A percentile compares a stretch with the other conserved stretches of the same genome.
Evolutionary conservation across 2,329 filamentous ascomycete genomes (phyloP).

Genomic region (Aspergillus brunneoviolaceus): DNA sequence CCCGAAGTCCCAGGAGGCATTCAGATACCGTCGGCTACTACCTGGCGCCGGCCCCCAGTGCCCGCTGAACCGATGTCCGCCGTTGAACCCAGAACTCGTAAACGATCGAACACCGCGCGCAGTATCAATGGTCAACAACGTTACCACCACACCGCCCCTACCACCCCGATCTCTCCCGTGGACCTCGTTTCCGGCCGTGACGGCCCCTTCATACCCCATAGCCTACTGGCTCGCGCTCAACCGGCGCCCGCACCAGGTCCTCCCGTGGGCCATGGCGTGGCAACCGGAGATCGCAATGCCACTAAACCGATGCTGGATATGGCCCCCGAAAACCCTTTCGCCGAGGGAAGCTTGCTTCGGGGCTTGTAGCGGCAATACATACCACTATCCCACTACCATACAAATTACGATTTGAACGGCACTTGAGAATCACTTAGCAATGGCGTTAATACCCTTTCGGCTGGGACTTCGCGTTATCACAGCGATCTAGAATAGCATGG

Average conservation of each 20-base stretch:
- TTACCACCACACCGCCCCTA: constrained; percentile 8
- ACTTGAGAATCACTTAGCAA: neutral
- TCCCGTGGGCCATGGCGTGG: constrained; percentile 38
- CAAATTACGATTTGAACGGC: neutral
- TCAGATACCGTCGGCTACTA: constrained; percentile 38
- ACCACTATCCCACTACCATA: neutral
- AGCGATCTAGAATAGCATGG: neutral
- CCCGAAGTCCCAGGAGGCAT: constrained; percentile 37
- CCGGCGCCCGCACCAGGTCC: constrained; percentile 17
- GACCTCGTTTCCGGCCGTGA: constrained; percentile 14
- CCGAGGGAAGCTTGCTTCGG: constrained; percentile 47
- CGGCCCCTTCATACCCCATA: constrained; percentile 36
- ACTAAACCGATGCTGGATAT: constrained; percentile 47
- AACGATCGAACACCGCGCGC: constrained; percentile 38
- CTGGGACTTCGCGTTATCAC: neutral
- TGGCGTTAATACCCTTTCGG: neutral
- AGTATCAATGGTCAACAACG: constrained; percentile 24
- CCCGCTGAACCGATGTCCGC: constrained; percentile 16
- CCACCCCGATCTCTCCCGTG: constrained; percentile 15
- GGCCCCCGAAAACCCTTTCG: constrained; percentile 42
- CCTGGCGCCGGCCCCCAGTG: constrained; percentile 38
- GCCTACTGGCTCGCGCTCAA: constrained; percentile 36
- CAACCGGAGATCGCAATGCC: constrained; percentile 40
- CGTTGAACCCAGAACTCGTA: constrained; percentile 19
- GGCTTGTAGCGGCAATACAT: constrained; percentile 21